Evolutionary conservation across 768 basidiomycete species (phyloP).

Genomic region (Roridomyces roridus): DNA sequence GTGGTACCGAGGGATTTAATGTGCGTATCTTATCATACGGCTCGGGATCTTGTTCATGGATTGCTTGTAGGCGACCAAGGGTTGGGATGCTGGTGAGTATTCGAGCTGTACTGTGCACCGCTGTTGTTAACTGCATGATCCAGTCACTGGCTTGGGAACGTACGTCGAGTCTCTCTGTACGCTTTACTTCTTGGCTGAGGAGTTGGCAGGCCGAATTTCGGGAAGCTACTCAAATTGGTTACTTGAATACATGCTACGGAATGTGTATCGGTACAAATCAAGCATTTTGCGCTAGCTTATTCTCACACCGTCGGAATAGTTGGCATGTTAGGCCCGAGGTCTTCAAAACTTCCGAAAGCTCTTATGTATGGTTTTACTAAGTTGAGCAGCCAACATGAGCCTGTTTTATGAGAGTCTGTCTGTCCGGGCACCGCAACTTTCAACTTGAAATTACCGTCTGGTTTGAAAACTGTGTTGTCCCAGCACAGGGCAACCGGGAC

Average conservation of each 20-base stretch:
- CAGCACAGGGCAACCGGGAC: no score
- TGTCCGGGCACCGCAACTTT: no score
- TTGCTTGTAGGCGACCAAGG: conserved; percentile 43
- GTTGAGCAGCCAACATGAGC: no score
- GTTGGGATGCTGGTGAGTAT: conserved; percentile 64
- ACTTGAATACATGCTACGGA: conserved; percentile 1
- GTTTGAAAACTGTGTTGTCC: no score
- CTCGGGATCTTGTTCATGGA: neutral
- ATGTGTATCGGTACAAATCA: no score
- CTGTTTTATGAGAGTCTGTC: no score
- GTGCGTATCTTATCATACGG: conserved; percentile 37
- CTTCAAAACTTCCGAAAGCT: no score
- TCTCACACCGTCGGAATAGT: no score
- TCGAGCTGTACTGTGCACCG: conserved; percentile 25
- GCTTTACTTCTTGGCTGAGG: neutral
- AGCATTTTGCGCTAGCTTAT: neutral
- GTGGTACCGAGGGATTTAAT: conserved; percentile 68
- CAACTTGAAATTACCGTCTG: no score
- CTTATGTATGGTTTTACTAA: no score
- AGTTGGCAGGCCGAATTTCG: conserved; percentile 48
- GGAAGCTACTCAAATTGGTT: conserved; percentile 48
- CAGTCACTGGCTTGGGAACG: conserved; percentile 61
- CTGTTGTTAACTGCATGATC: conserved; percentile 24
- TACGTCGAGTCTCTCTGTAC: neutral
- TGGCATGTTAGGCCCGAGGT: no score